Evolutionary conservation across 1,139 yeast species (phyloP).

Genomic region (Martiniozyma asiatica): DNA sequence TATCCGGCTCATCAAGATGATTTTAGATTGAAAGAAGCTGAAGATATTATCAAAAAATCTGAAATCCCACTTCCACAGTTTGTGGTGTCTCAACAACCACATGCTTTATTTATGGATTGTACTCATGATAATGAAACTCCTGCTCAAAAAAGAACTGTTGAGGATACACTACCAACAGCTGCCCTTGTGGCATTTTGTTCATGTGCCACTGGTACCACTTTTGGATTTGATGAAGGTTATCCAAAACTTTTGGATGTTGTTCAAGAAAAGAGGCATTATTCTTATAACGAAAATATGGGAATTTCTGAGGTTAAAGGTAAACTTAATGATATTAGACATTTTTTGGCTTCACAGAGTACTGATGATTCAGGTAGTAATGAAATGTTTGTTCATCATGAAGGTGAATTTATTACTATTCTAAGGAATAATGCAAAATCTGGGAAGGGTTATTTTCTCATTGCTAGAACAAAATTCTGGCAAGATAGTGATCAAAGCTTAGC

Average conservation of each 20-base stretch:
- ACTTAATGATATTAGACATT: conserved; percentile 45
- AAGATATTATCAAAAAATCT: conserved; percentile 26
- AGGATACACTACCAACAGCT: conserved; percentile 89
- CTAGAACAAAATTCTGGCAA: conserved; percentile 62
- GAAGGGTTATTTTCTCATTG: conserved; percentile 78
- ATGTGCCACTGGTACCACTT: conserved; percentile 88
- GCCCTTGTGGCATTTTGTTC: conserved; percentile 90
- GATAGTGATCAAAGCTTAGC: conserved; percentile 40
- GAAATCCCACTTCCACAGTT: conserved; percentile 57
- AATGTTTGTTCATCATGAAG: conserved; percentile 91
- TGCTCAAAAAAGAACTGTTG: conserved; percentile 77
- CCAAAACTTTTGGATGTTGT: conserved; percentile 77
- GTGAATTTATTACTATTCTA: conserved; percentile 84
- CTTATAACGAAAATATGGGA: conserved; percentile 65
- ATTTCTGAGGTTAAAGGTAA: conserved; percentile 59
- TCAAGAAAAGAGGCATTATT: conserved; percentile 57
- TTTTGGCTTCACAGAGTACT: conserved; percentile 52
- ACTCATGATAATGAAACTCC: conserved; percentile 95
- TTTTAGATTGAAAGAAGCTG: conserved; percentile 12
- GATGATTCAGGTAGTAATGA: conserved; percentile 68
- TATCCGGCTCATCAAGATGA: conserved; percentile 45
- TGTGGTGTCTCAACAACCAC: conserved; percentile 61
- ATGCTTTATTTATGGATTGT: conserved; percentile 93
- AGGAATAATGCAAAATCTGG: conserved; percentile 77
- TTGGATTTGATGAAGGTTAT: conserved; percentile 88